Conservation (phyloP, 305 asterid species). For the Fraxinus latifolia region DNA sequence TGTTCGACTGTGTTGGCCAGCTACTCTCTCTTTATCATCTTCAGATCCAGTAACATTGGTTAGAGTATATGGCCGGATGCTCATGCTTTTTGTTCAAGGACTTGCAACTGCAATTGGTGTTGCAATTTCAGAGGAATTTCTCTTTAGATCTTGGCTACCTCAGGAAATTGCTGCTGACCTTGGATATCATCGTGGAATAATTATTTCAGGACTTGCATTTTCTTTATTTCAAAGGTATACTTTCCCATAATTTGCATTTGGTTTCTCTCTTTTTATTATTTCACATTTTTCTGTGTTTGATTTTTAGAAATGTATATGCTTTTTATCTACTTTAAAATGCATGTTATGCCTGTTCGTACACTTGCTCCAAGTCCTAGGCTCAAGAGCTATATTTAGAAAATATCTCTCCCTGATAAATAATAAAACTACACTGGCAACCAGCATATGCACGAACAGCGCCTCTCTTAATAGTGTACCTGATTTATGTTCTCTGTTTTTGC, state of each 20-base stretch:
- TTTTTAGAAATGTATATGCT: background rate
- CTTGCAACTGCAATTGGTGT: slow-evolving; percentile 59
- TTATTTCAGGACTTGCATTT: slow-evolving; percentile 74
- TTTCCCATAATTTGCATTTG: slow-evolving; percentile 6
- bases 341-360: background rate
- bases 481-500: background rate
- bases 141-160: slow-evolving; percentile 92
- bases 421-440: background rate
- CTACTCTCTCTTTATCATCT: slow-evolving; percentile 42
- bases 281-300: background rate
- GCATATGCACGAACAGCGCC: background rate
- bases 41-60: slow-evolving; percentile 45
- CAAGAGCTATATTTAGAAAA: background rate
- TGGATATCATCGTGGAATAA: slow-evolving; percentile 69
- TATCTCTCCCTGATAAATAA: background rate
- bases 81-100: slow-evolving; percentile 52
- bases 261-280: slow-evolving; percentile 5
- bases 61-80: slow-evolving; percentile 47
- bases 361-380: background rate
- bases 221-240: slow-evolving; percentile 75
- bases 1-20: slow-evolving; percentile 61
- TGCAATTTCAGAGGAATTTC: slow-evolving; percentile 78
- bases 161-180: slow-evolving; percentile 82
- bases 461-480: background rate
- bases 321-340: background rate